Evolutionary conservation across 768 basidiomycete species (phyloP).

Genomic region (Naematelia aurantialba): DNA sequence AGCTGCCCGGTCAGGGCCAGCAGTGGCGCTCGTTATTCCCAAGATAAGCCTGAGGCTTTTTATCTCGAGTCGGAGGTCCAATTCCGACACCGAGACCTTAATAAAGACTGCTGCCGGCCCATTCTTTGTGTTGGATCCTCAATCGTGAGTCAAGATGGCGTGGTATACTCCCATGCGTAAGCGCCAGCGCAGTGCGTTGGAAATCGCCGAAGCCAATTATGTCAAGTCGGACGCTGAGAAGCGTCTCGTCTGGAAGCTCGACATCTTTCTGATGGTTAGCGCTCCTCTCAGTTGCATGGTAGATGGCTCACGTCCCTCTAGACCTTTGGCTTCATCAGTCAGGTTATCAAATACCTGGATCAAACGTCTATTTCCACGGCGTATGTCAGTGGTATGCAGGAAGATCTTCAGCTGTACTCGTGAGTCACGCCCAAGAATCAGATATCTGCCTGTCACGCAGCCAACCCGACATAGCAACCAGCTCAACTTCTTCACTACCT

Average conservation of each 20-base stretch:
- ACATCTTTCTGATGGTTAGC: constrained; percentile 20
- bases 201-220: constrained; percentile 7
- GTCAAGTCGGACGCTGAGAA: constrained; percentile 28
- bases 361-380: constrained; percentile 8
- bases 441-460: no score
- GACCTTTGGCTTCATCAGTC: constrained; percentile 13
- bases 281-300: constrained; percentile 21
- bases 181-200: not conserved
- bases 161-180: not conserved
- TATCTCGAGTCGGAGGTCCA: no score
- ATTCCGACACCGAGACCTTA: no score
- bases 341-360: constrained; percentile 12
- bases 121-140: no score
- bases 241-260: constrained; percentile 26
- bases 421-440: no score
- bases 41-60: no score
- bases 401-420: constrained; percentile 29
- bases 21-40: no score
- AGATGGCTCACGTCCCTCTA: constrained; percentile 22
- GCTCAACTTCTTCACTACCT: constrained; percentile 41
- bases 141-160: not conserved
- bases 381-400: constrained; percentile 33
- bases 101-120: no score
- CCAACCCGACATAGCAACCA: constrained; percentile 44
- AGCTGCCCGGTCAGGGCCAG: no score